Evolutionary conservation across 2,329 filamentous ascomycete genomes (phyloP), one percentile per base, ranked within the genome.

Genomic region (Botrytis sinoallii): DNA sequence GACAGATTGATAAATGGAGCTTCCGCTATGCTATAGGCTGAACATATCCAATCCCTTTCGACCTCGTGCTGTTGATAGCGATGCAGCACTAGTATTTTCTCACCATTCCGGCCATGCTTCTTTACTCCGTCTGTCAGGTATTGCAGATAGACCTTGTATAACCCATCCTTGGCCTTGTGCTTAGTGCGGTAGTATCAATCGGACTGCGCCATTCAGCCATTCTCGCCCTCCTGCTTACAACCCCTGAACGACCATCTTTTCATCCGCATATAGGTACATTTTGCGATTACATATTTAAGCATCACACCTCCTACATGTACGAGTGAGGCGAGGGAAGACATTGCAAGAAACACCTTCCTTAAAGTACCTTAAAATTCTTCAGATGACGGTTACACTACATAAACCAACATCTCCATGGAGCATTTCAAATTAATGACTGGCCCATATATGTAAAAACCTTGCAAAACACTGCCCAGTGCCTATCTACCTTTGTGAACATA

Each of bases 171-270:
- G 65, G 52, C 35, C 65, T 55, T 32, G 65, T 68, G 65, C 25
- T 55, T 55, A 42, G 38, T 55, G 25, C 65, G 29, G 25, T 42
- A 68, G 35, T 29, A 68, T 57, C 52, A 42, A 29, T 68, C 35
- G 65, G 65, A n/a, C 46, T 57, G 65, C 48, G 65, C 46, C 48
- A 55, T 52, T 25, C 44, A 52, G 64, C 32, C 64, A 52, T 67
- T 48, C 46, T 55, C 35, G 35, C 46, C 46, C 40, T 68, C 46
- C 65, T 40, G 46, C 4, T 55, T 29, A n/a, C 22, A 29, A 55
- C 46, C 65, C 48, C 65, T 68, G 48, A 55, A 55, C 35, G 25
- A 55, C 46, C 48, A 29, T 18, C 35, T 38, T 42, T 40, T 18
- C 14, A 68, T n/a, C 35, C 46, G 38, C 16, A 68, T 40, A 68